These are phyloP conservation scores for Cordyceps militaris DNA, from an alignment of 2,329 filamentous ascomycete species.

Conservation along the genomic window DNA sequence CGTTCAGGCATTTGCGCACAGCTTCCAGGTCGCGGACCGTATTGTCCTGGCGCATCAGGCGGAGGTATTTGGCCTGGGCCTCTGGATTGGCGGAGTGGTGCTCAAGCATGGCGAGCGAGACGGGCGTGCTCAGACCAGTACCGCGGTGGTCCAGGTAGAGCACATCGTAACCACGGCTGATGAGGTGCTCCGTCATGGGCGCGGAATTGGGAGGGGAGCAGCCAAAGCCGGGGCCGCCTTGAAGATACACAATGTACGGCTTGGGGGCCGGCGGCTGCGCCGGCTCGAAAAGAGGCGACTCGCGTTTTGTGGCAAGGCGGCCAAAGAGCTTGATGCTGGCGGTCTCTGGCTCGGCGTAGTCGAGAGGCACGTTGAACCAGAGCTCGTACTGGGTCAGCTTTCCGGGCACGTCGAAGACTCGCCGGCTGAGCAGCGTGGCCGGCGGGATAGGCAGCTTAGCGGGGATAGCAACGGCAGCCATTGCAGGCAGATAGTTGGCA, in stretches of 20 bases:
- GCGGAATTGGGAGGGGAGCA: conserved; percentile 69
- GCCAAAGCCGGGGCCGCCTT: conserved; percentile 79
- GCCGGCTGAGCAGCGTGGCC: conserved; percentile 35
- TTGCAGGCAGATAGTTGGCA: conserved; percentile 4
- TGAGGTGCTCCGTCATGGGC: conserved; percentile 60
- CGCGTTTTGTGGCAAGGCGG: conserved; percentile 61
- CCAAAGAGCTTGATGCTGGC: conserved; percentile 69
- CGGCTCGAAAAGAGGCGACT: conserved; percentile 49
- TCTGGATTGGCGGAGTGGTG: conserved; percentile 47
- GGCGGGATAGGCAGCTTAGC: conserved; percentile 24
- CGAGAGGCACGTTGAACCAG: conserved; percentile 79
- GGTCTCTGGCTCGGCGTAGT: conserved; percentile 57
- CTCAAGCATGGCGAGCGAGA: conserved; percentile 65
- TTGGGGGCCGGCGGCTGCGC: conserved; percentile 34
- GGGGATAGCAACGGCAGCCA: conserved; percentile 11
- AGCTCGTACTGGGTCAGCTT: conserved; percentile 71
- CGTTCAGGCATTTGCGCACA: conserved; percentile 67
- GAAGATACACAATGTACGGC: conserved; percentile 64
- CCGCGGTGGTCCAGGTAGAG: conserved; percentile 88
- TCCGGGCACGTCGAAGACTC: conserved; percentile 44
- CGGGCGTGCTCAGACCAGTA: conserved; percentile 75
- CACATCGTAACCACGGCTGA: conserved; percentile 77
- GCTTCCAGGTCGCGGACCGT: conserved; percentile 88
- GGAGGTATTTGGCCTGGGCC: conserved; percentile 73
- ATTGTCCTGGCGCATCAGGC: conserved; percentile 79